phyloP scores from a whole-genome alignment of 2,329 filamentous ascomycete genomes.

The Ophiostoma ips region DNA sequence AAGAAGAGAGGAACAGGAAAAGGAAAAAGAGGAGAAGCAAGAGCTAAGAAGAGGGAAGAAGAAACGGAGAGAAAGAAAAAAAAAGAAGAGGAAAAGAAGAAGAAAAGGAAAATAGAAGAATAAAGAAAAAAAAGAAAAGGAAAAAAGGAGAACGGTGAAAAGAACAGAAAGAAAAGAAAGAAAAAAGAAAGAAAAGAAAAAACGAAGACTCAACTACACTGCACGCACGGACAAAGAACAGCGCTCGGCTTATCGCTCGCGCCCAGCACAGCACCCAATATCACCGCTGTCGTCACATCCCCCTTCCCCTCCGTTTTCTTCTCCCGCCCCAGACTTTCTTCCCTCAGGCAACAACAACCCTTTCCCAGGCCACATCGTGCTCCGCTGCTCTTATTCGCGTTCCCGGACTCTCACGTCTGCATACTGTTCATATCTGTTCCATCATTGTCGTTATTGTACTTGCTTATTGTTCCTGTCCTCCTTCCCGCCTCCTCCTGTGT shows the following conservation, averaged over 20 bases:
- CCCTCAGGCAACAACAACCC: conserved; percentile 7
- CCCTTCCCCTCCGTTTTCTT: background rate
- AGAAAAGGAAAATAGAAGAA: background rate
- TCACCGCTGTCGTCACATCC: background rate
- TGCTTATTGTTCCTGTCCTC: background rate
- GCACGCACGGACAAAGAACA: background rate
- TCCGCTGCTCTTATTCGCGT: background rate
- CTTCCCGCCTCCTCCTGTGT: background rate
- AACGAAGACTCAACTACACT: no score
- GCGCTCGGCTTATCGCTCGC: conserved; percentile 6
- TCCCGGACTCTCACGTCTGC: conserved; percentile 5
- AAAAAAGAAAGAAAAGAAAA: background rate
- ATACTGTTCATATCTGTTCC: background rate
- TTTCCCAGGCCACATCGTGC: conserved; percentile 12
- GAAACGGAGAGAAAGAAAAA: background rate
- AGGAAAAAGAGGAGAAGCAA: background rate
- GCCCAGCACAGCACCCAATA: background rate
- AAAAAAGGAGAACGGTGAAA: background rate
- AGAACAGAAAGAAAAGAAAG: no score
- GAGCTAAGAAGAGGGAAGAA: background rate
- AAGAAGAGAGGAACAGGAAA: background rate
- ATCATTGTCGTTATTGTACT: background rate
- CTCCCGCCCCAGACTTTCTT: background rate
- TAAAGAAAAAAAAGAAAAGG: background rate
- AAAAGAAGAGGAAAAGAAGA: background rate